These are phyloP conservation scores for Ceratobasidium sp. DNA, from an alignment of 1,284 basidiomycete species.

Conservation along the genomic window DNA sequence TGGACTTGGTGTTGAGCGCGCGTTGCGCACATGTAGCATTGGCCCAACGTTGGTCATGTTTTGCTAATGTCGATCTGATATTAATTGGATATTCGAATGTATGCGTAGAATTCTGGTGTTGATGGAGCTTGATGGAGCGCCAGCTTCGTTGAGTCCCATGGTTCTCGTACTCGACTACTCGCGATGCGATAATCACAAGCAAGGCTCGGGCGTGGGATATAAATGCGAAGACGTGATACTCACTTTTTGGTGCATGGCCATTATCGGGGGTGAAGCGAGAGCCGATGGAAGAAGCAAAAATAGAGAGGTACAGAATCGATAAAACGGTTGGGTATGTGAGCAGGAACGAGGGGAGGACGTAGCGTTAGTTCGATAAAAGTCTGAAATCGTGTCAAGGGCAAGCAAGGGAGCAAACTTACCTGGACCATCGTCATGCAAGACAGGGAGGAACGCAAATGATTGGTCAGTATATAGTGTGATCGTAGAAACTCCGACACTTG, in stretches of 20 bases:
- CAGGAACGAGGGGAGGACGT: constrained; percentile 64
- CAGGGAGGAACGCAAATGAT: constrained; percentile 87
- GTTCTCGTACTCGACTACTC: constrained; percentile 64
- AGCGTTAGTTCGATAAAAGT: constrained; percentile 49
- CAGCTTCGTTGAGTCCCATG: constrained; percentile 69
- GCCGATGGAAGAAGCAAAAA: constrained; percentile 68
- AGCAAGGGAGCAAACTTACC: constrained; percentile 62
- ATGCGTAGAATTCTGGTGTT: too few species aligned
- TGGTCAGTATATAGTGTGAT: constrained; percentile 89
- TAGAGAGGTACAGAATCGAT: constrained; percentile 67
- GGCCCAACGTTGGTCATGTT: too few species aligned
- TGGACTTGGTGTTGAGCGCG: too few species aligned
- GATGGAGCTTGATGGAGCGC: too few species aligned
- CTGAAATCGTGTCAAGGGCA: constrained; percentile 44
- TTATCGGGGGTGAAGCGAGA: constrained; percentile 65
- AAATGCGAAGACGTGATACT: constrained; percentile 52
- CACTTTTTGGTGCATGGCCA: constrained; percentile 84
- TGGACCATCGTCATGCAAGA: constrained; percentile 84
- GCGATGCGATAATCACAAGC: constrained; percentile 47
- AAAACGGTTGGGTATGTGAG: constrained; percentile 67
- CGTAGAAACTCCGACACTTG: constrained; percentile 90
- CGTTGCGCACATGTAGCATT: too few species aligned
- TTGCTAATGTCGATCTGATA: too few species aligned
- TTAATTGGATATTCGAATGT: too few species aligned
- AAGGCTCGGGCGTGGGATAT: constrained; percentile 52